Conservation (phyloP, 768 basidiomycete species). For the Naganishia antarctica region DNA sequence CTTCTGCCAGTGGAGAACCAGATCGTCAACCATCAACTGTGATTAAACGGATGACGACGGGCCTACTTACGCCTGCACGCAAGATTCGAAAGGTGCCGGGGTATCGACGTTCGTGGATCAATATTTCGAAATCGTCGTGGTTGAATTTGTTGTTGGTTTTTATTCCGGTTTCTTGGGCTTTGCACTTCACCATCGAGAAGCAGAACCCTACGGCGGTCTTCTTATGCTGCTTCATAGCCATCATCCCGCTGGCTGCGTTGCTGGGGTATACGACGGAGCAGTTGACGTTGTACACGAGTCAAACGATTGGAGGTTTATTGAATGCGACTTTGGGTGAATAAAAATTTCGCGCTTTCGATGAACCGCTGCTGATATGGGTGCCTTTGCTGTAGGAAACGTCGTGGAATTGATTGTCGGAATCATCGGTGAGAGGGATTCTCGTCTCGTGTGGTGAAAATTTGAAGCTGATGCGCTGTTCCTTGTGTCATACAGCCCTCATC, state of each 20-base stretch:
- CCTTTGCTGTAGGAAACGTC: slow-evolving; percentile 52
- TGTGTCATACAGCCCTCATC: slow-evolving; percentile 38
- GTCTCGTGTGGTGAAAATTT: slow-evolving; percentile 37
- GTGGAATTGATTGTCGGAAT: slow-evolving; percentile 56
- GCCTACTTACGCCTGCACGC: slow-evolving; percentile 43
- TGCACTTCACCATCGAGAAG: slow-evolving; percentile 50
- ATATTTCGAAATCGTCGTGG: slow-evolving; percentile 40
- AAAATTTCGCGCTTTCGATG: too few species aligned
- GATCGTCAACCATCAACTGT: slow-evolving; percentile 23
- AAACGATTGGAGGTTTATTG: slow-evolving; percentile 56
- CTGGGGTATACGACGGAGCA: slow-evolving; percentile 58
- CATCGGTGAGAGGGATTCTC: neutral
- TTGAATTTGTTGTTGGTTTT: slow-evolving; percentile 54
- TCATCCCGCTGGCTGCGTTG: slow-evolving; percentile 55
- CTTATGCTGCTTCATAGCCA: slow-evolving; percentile 54
- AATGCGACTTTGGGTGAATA: slow-evolving; percentile 52
- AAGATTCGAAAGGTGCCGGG: slow-evolving; percentile 41
- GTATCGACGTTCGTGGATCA: slow-evolving; percentile 33
- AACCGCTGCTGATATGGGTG: too few species aligned
- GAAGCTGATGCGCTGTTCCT: too few species aligned
- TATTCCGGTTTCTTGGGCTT: slow-evolving; percentile 56
- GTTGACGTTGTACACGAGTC: slow-evolving; percentile 50
- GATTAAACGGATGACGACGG: slow-evolving; percentile 44
- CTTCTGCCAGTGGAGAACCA: too few species aligned
- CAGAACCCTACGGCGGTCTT: slow-evolving; percentile 53